Percentiles rank a stretch among this genome's conserved stretches.
These are phyloP conservation scores for Candida multigemmis DNA, from an alignment of 805 yeast genomes.

Conservation along the genomic window DNA sequence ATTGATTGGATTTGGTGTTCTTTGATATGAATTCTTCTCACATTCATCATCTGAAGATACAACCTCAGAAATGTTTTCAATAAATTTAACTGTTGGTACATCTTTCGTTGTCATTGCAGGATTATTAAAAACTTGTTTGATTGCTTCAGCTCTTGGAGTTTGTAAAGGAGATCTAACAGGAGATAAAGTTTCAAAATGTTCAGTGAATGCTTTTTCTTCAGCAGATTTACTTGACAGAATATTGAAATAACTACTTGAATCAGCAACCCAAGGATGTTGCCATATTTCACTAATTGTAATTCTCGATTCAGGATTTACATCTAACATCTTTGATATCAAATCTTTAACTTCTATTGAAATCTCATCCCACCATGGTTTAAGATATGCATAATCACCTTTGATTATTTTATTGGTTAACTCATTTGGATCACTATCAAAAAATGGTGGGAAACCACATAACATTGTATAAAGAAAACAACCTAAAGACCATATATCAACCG, in stretches of 20 bases:
- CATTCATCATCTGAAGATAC: conserved; percentile 2
- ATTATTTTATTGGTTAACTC: conserved; percentile 59
- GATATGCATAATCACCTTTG: conserved; percentile 63
- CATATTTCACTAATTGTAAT: conserved; percentile 61
- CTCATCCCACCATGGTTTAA: conserved; percentile 88
- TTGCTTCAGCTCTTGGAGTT: conserved; percentile 31
- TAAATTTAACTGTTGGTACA: conserved; percentile 12
- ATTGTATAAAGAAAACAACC: conserved; percentile 65
- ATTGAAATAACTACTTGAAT: conserved; percentile 7
- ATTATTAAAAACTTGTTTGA: conserved; percentile 32
- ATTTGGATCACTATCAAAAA: conserved; percentile 61
- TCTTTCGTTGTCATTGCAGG: conserved; percentile 26
- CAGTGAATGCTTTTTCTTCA: conserved; percentile 1
- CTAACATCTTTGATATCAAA: conserved; percentile 55
- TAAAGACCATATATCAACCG: conserved; percentile 67
- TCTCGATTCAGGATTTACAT: conserved; percentile 60
- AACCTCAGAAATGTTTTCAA: conserved; percentile 8
- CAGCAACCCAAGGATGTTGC: conserved; percentile 58
- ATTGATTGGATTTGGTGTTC: conserved; percentile 30
- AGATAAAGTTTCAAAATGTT: conserved; percentile 3
- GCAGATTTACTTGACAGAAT: conserved; percentile 4
- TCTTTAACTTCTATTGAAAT: conserved; percentile 62
- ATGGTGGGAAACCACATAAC: conserved; percentile 69
- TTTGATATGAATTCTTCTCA: too few relatives aligned
- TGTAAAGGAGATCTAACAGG: conserved; percentile 10